Base-by-base conservation (phyloP, 768 basidiomycete genomes). In the Termitomyces sp. region DNA sequence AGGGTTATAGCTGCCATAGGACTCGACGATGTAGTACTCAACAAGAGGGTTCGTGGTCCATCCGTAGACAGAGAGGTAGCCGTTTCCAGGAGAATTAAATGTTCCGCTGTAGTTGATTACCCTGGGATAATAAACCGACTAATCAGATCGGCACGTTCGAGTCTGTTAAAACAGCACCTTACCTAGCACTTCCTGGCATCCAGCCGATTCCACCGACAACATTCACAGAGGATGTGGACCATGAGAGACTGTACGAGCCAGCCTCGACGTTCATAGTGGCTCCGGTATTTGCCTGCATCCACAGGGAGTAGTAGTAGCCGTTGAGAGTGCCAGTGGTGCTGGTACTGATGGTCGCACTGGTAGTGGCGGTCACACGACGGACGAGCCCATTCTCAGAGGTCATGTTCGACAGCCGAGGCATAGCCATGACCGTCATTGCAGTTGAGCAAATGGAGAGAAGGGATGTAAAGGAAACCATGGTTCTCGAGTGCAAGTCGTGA, bases 101-200 rank as follows among this genome's bases (percentile, higher is more conserved):
- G 50, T 26, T 26, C 50, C 50, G 8, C 50, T 51, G 50, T 51
- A 51, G 24, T 38, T 38, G 35, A 51, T 51, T 2, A 51, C 50
- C 50, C 50, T 51, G 36, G 4, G 12, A n/a, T 7, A 4, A 50
- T 4, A 26, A 18, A 30, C 20, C 22, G 1, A 24, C 18, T 26
- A 18, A 26, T 26, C 9, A 26, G 24, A 38, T 26, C 16, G 14
- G 18, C 22, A 33, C 7, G 35, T 35, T 4, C 2, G 4, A 10
- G 30, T 6, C 12, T 32, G 32, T 20, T 14, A 8, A 48, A 4
- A 10, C 6, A 33, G 30, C 20, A 22, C 10, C 18, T 36, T n/a
- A 51, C 50, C 50, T 51, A 5, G 50, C 50, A 38, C 50, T 51
- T 36, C 50, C 50, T 18, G 50, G 50, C 50, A 51, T 51, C 50